Evolutionary conservation across 2,329 filamentous ascomycete species (phyloP), one percentile per base, ranked within the genome.

Genomic region (Leptodontidium sp.): DNA sequence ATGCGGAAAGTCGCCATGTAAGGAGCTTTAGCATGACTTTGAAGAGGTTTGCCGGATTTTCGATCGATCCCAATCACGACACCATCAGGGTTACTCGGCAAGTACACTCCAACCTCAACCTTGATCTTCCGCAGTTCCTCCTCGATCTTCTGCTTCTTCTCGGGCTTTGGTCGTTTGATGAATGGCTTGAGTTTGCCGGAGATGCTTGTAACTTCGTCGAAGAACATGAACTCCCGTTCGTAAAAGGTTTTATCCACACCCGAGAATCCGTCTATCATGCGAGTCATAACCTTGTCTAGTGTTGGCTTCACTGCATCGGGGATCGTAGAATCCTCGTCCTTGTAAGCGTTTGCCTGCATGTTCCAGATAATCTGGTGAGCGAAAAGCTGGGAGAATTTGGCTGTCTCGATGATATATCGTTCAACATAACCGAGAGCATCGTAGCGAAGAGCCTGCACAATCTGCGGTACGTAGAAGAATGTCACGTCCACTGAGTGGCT

Each of bases 321-420:
- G 71, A 97, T 88, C 75, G 91, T 89, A 15, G 91, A 94, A 74
- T 98, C 93, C 76, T 99, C 95, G 73, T 99, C 97, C 80, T 98
- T 99, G 85, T 93, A 99, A 1, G 94, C 93, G 79, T 99, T 99
- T 40, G 96, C 96, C 80, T 98, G 99, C 91, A 99, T 99, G 79
- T 99, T 99, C 96, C 97, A 99, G 78, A 99, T 99, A 74, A 99
- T 98, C 77, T 99, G 96, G 79, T 99, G 97, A 2, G 97, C 95
- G 80, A 99, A 99, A 9, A 98, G 83, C 80, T 98, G 96, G n/a
- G 96, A 98, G 77, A 97, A 94, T 75, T 97, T 95, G 1, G 94
- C 96, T 0, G 97, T 98, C 82, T 99, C 96, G 17, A 98, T 86
- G 66, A 99, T 98, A 78, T 98, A 99, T 55, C 95, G 88, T 80